phyloP scores from a whole-genome alignment of 352 stramenopile species.

The Vaucheria bursata region DNA sequence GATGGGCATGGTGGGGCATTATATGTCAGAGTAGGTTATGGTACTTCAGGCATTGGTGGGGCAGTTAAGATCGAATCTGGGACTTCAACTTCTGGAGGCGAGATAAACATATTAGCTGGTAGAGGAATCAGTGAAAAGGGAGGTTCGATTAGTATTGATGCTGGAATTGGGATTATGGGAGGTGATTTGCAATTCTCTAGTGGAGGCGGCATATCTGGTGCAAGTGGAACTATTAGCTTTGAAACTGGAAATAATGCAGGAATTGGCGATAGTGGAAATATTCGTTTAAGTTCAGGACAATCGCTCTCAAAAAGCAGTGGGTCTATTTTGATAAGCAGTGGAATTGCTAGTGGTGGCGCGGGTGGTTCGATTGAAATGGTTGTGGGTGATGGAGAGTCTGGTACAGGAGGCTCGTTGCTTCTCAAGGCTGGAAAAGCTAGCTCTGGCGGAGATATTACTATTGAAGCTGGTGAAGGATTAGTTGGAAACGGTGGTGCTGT shows the following conservation, averaged over 20 bases:
- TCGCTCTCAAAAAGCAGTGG: too few species aligned
- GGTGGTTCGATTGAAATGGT: conserved; percentile 21
- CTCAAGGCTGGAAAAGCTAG: not conserved
- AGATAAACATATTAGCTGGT: not conserved
- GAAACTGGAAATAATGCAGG: conserved; percentile 27
- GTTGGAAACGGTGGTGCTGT: conserved; percentile 14
- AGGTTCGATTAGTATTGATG: not conserved
- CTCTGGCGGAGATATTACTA: not conserved
- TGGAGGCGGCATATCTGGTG: not conserved
- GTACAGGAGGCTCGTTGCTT: conserved; percentile 13
- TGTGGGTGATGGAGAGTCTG: conserved; percentile 28
- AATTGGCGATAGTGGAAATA: conserved; percentile 29
- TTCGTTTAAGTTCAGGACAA: too few species aligned
- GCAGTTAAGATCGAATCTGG: not conserved
- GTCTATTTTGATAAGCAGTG: conserved; percentile 15
- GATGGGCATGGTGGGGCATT: not conserved
- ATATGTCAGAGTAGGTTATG: not conserved
- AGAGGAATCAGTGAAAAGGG: not conserved
- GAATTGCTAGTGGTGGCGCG: conserved; percentile 9
- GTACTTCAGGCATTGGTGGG: not conserved
- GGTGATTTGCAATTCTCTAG: too few species aligned
- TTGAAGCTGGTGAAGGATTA: not conserved
- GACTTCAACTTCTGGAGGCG: not conserved
- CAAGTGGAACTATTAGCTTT: conserved; percentile 36
- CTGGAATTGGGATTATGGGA: not conserved